A percentile compares a stretch with the other conserved stretches of the same genome.
These are phyloP conservation scores for Sugiyamaella qingdaonensis DNA, from an alignment of 805 yeast species.

Conservation along the genomic window DNA sequence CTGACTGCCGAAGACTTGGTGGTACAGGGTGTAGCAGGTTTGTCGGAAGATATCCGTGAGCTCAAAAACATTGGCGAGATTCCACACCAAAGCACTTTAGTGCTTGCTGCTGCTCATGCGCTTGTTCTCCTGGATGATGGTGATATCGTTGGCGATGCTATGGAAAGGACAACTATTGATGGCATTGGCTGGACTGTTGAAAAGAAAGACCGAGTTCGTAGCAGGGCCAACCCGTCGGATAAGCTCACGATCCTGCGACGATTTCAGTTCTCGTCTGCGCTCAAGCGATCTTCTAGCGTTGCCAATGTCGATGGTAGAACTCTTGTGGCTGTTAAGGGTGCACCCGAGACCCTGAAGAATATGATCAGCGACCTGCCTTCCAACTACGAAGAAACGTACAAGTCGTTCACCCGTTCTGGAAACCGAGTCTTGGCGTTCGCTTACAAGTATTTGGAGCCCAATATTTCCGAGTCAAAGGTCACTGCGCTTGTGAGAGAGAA, in stretches of 20 bases:
- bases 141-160: constrained; percentile 97
- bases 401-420: constrained; percentile 90
- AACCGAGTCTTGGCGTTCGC: constrained; percentile 96
- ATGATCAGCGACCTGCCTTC: constrained; percentile 71
- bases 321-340: constrained; percentile 91
- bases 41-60: constrained; percentile 49
- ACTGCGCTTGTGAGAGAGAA: constrained; percentile 66
- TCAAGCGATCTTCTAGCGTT: constrained; percentile 90
- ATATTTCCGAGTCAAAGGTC: constrained; percentile 45
- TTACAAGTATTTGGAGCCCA: constrained; percentile 61
- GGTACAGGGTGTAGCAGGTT: constrained; percentile 94
- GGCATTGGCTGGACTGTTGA: constrained; percentile 85
- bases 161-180: constrained; percentile 94
- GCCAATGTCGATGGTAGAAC: constrained; percentile 53
- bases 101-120: constrained; percentile 94
- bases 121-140: constrained; percentile 92
- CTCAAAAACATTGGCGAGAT: constrained; percentile 56
- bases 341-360: constrained; percentile 88
- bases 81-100: constrained; percentile 62
- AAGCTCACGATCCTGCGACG: constrained; percentile 78
- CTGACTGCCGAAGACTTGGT: constrained; percentile 94
- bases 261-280: constrained; percentile 93
- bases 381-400: constrained; percentile 78
- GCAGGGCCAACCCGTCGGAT: constrained; percentile 37
- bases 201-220: constrained; percentile 64